A percentile compares a stretch with the other conserved stretches of the same genome.
phyloP scores from a whole-genome alignment of 257 asterid genomes.

The Ophiorrhiza pumila region DNA sequence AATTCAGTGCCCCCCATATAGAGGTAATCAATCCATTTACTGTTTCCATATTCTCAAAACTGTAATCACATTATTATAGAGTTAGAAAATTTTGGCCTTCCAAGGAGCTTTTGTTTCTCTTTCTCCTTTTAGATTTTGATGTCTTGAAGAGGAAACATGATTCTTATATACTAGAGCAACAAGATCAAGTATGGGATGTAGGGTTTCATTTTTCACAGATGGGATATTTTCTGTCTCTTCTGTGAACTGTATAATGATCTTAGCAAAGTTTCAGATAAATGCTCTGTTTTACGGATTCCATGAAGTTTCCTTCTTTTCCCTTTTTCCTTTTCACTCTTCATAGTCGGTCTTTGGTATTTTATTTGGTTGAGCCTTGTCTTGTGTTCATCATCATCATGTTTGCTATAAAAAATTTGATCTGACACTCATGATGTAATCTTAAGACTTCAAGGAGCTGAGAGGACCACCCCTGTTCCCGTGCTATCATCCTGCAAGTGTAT shows the following conservation, averaged over 20 bases:
- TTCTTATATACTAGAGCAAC: conserved; percentile 19
- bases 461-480: too few relatives aligned
- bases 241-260: conserved; percentile 9
- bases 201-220: conserved; percentile 17
- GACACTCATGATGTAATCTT: background rate
- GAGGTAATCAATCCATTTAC: conserved; percentile 30
- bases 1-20: conserved; percentile 26
- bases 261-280: conserved; percentile 5
- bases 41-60: background rate
- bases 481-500: background rate
- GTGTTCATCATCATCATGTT: background rate
- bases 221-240: conserved; percentile 18
- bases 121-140: conserved; percentile 10
- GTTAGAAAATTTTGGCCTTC: conserved; percentile 47
- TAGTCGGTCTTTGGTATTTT: background rate
- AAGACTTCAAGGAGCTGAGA: background rate
- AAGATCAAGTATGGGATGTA: conserved; percentile 17
- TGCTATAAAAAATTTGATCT: background rate
- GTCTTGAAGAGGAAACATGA: conserved; percentile 17
- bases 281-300: background rate
- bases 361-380: background rate
- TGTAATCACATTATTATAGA: conserved; percentile 22
- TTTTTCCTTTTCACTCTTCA: background rate
- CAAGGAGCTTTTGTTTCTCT: conserved; percentile 25
- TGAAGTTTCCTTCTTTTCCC: background rate